phyloP scores from a whole-genome alignment of 2,329 filamentous ascomycete genomes.

The Fusarium buxicola region DNA sequence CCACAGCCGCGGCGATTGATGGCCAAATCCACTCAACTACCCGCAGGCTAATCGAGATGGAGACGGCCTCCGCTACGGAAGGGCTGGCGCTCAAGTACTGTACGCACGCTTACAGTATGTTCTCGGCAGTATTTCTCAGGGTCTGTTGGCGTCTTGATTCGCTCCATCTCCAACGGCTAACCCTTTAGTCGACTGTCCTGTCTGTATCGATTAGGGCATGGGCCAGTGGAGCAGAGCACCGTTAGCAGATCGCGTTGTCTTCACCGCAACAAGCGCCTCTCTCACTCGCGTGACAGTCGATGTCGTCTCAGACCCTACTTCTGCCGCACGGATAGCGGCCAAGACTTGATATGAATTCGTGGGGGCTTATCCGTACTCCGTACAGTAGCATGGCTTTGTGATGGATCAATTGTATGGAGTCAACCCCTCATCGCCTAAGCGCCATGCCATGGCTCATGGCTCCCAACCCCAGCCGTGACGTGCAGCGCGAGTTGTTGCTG shows the following conservation, averaged over 20 bases:
- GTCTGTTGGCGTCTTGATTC: constrained; percentile 19
- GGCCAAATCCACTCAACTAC: constrained; percentile 23
- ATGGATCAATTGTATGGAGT: constrained; percentile 22
- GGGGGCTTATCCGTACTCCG: not conserved
- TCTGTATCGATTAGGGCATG: constrained; percentile 12
- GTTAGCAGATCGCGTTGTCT: constrained; percentile 20
- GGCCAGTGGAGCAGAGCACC: constrained; percentile 20
- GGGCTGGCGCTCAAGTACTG: constrained; percentile 24
- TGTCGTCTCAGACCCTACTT: constrained; percentile 5
- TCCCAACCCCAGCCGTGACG: constrained; percentile 25
- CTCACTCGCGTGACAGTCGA: constrained; percentile 28
- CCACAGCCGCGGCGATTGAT: constrained; percentile 30
- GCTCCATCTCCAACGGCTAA: constrained; percentile 10
- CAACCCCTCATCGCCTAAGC: constrained; percentile 21
- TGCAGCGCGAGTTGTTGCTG: constrained; percentile 22
- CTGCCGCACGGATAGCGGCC: constrained; percentile 2
- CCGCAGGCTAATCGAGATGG: constrained; percentile 34
- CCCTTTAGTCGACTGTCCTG: constrained; percentile 6
- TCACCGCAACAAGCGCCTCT: constrained; percentile 36
- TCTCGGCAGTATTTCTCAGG: constrained; percentile 27
- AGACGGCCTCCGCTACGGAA: constrained; percentile 15
- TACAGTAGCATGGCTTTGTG: constrained; percentile 5
- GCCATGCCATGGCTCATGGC: constrained; percentile 20
- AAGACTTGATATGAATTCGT: constrained; percentile 17
- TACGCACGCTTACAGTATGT: constrained; percentile 16